These are phyloP conservation scores for Salix suchowensis DNA, from an alignment of 345 rosid genomes.

Conservation along the genomic window DNA sequence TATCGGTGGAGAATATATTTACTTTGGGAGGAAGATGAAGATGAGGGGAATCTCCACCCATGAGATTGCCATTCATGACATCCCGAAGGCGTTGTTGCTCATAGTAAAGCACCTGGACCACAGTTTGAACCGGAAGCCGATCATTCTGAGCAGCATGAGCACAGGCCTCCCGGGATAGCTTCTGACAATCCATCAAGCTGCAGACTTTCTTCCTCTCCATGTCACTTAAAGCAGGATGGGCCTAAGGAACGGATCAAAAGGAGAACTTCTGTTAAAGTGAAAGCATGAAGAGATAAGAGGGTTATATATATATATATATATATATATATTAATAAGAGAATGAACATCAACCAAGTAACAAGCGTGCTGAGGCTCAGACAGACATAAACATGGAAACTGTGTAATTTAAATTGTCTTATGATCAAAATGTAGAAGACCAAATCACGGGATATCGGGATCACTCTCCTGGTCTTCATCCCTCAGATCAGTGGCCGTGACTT, in stretches of 20 bases:
- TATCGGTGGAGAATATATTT: slow-evolving; percentile 30
- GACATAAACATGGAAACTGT: neutral
- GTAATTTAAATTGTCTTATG: neutral
- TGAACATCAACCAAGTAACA: neutral
- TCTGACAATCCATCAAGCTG: slow-evolving; percentile 93
- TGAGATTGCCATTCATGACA: slow-evolving; percentile 41
- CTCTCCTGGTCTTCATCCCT: too few species aligned
- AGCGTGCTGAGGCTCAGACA: neutral
- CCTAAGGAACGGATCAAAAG: slow-evolving; percentile 34
- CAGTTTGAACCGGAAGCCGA: slow-evolving; percentile 83
- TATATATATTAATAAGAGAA: too few species aligned
- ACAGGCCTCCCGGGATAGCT: slow-evolving; percentile 84
- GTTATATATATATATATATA: too few species aligned
- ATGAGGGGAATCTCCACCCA: slow-evolving; percentile 33
- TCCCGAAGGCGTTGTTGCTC: slow-evolving; percentile 87
- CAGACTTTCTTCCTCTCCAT: slow-evolving; percentile 92
- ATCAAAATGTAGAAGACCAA: too few species aligned
- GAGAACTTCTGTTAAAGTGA: neutral
- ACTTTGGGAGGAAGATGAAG: slow-evolving; percentile 31
- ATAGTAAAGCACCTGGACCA: slow-evolving; percentile 88
- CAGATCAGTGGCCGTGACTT: too few species aligned
- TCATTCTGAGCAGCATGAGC: slow-evolving; percentile 95
- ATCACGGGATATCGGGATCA: too few species aligned
- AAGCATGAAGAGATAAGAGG: neutral
- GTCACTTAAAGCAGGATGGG: slow-evolving; percentile 78